Conservation (phyloP, 78 protist genomes). For the Speleostelium caveatum region DNA sequence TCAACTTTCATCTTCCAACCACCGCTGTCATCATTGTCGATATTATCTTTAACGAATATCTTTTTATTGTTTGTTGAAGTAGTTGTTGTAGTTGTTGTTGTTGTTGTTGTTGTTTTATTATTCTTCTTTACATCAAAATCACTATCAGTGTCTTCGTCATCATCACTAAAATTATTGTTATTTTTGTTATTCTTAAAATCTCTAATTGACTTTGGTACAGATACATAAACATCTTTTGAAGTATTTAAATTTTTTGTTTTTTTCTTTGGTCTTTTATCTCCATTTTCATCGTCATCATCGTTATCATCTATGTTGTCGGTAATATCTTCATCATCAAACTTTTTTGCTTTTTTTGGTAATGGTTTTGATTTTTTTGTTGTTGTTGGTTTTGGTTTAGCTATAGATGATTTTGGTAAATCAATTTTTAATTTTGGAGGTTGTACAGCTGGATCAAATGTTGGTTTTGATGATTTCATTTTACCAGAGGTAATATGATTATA, state of each 20-base stretch:
- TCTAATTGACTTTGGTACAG: neutral
- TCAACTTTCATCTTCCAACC: neutral
- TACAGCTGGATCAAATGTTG: no score
- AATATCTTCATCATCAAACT: conserved; percentile 1
- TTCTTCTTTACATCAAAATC: neutral
- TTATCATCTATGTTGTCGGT: neutral
- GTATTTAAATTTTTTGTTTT: neutral
- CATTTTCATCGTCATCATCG: neutral
- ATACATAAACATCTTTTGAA: neutral
- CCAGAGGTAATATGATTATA: conserved; percentile 4
- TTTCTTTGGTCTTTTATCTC: neutral
- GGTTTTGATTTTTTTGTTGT: neutral
- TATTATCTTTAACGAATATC: neutral
- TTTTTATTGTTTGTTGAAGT: neutral
- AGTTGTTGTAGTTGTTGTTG: conserved; percentile 2
- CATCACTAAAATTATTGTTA: neutral
- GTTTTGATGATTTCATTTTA: neutral
- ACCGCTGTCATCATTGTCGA: conserved; percentile 22
- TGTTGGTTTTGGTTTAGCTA: neutral
- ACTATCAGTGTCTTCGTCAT: neutral
- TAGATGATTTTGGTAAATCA: no score
- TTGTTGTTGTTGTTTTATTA: neutral
- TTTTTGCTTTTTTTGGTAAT: no score
- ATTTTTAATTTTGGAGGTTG: no score
- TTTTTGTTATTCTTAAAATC: conserved; percentile 2